Conservation (phyloP, 2,329 filamentous ascomycete species). For the Fusarium praegraminearum region DNA sequence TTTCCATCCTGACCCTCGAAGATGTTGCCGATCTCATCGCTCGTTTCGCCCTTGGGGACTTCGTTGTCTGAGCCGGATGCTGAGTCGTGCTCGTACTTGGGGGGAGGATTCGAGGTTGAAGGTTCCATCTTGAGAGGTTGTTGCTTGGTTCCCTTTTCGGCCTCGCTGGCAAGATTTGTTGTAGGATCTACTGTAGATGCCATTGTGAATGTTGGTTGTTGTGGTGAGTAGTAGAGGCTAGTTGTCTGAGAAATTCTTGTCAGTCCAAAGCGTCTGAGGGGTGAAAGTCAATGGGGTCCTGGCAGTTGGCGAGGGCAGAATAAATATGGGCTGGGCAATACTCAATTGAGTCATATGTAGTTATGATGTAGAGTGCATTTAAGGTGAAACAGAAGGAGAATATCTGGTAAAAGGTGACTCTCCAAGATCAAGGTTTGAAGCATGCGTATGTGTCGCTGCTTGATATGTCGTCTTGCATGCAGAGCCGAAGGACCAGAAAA, state of each 20-base stretch:
- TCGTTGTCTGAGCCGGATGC: slow-evolving; percentile 12
- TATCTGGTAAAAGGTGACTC: neutral
- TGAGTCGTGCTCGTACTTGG: slow-evolving; percentile 10
- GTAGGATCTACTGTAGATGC: neutral
- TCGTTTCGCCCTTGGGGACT: slow-evolving; percentile 11
- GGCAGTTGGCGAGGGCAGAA: neutral
- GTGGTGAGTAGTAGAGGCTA: neutral
- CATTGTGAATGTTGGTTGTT: neutral
- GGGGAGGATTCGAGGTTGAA: neutral
- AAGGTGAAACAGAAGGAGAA: neutral
- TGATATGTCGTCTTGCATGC: slow-evolving; percentile 2
- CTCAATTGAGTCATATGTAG: neutral
- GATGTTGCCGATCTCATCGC: slow-evolving; percentile 21
- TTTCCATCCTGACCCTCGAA: slow-evolving; percentile 35
- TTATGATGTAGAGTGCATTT: neutral
- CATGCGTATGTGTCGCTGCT: neutral
- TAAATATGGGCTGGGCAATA: slow-evolving; percentile 1
- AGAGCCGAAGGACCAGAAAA: neutral
- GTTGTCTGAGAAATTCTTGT: neutral
- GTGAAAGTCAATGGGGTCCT: neutral
- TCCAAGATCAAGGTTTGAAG: neutral
- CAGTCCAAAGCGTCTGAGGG: neutral
- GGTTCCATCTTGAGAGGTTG: neutral
- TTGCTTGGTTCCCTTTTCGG: neutral
- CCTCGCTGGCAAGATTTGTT: slow-evolving; percentile 3